Percentiles rank a stretch among this genome's conserved stretches.
Conservation (phyloP, 768 basidiomycete genomes). For the Leucogyrophana mollusca region DNA sequence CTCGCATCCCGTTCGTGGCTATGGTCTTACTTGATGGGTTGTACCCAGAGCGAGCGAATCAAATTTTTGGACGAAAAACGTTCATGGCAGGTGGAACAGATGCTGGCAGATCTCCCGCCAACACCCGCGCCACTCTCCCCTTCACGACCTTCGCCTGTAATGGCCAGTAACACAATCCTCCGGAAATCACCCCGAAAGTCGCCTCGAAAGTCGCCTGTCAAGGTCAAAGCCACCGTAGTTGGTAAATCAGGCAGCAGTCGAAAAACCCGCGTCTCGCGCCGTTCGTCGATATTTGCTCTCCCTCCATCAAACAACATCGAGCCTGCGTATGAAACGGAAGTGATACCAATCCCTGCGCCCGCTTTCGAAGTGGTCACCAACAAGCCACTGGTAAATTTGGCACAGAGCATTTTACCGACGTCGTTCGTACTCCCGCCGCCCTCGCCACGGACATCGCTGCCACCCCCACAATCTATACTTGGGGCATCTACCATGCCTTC, state of each 20-base stretch:
- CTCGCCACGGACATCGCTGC: conserved; percentile 66
- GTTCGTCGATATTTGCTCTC: conserved; percentile 41
- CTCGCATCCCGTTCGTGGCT: conserved; percentile 3
- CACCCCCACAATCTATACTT: conserved; percentile 44
- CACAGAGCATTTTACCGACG: conserved; percentile 57
- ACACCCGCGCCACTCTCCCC: conserved; percentile 27
- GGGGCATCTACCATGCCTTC: conserved; percentile 18
- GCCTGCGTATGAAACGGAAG: conserved; percentile 53
- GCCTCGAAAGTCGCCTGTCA: conserved; percentile 43
- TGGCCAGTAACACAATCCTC: conserved; percentile 5
- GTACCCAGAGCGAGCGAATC: conserved; percentile 54
- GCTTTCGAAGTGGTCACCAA: conserved; percentile 24
- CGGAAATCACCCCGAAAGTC: conserved; percentile 38
- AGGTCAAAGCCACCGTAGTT: conserved; percentile 43
- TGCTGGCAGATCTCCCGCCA: conserved; percentile 57
- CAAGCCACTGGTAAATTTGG: conserved; percentile 16
- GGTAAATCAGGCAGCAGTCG: conserved; percentile 45
- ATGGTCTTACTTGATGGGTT: conserved; percentile 4
- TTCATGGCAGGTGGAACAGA: conserved; percentile 66
- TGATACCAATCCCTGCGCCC: conserved; percentile 33
- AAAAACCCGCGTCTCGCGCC: conserved; percentile 46
- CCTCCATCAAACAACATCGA: conserved; percentile 33
- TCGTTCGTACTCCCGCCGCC: conserved; percentile 80
- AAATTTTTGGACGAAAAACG: conserved; percentile 68
- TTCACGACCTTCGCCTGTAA: conserved; percentile 18